Percentiles rank a stretch among this genome's conserved stretches.
Conservation (phyloP, 2,329 filamentous ascomycete genomes). For the Metarhizium sp. region DNA sequence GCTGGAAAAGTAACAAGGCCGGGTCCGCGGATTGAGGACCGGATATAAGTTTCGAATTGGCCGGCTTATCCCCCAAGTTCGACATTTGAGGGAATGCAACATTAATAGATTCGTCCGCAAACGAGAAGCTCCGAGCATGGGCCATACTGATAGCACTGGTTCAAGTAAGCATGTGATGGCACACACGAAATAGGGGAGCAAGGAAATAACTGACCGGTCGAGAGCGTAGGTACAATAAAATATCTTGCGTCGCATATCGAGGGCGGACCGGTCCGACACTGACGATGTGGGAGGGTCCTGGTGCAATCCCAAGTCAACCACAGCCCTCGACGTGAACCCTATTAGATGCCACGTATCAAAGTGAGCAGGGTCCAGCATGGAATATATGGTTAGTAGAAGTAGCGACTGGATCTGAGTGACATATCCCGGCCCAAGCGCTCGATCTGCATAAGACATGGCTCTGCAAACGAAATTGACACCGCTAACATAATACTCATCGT, state of each 20-base stretch:
- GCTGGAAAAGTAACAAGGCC: conserved; percentile 68
- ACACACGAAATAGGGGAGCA: not conserved
- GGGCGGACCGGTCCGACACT: conserved; percentile 53
- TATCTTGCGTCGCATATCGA: conserved; percentile 72
- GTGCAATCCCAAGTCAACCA: conserved; percentile 85
- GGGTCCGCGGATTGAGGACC: conserved; percentile 50
- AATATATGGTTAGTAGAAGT: conserved; percentile 77
- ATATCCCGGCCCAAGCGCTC: conserved; percentile 77
- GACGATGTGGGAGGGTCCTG: conserved; percentile 75
- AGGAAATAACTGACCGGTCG: conserved; percentile 53
- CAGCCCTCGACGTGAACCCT: conserved; percentile 78
- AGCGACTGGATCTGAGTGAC: conserved; percentile 81
- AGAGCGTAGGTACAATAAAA: conserved; percentile 89
- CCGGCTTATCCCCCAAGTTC: conserved; percentile 31
- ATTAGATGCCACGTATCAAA: conserved; percentile 94
- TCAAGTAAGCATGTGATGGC: conserved; percentile 10
- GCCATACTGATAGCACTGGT: conserved; percentile 77
- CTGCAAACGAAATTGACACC: conserved; percentile 47
- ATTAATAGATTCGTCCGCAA: conserved; percentile 79
- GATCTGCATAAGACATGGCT: conserved; percentile 70
- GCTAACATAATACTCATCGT: conserved; percentile 52
- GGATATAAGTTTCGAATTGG: conserved; percentile 31
- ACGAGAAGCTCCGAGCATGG: conserved; percentile 80
- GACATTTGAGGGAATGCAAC: conserved; percentile 61
- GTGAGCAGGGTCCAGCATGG: conserved; percentile 79